These are phyloP conservation scores for Phanerochaete sordida DNA, from an alignment of 768 basidiomycete genomes.

Conservation along the genomic window DNA sequence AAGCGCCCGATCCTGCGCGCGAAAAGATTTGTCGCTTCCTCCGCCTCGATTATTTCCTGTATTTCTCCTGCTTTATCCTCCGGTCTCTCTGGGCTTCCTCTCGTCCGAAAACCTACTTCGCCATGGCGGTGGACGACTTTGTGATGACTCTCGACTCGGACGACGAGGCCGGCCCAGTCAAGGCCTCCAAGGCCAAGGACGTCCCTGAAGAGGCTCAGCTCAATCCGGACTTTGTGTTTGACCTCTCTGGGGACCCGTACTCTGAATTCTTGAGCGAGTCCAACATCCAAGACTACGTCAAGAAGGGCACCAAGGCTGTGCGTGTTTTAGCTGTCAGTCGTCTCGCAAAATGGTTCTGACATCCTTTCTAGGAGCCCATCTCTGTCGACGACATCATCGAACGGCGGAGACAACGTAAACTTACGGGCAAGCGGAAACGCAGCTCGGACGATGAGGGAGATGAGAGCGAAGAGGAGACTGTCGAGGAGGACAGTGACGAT, in stretches of 20 bases:
- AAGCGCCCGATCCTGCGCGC: background rate
- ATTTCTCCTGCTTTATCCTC: background rate
- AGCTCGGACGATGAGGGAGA: conserved; percentile 30
- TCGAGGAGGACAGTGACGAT: conserved; percentile 30
- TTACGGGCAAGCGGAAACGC: conserved; percentile 62
- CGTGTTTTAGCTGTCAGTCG: conserved; percentile 16
- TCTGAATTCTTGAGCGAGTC: conserved; percentile 45
- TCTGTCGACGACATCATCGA: conserved; percentile 93
- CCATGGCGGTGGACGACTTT: conserved; percentile 55
- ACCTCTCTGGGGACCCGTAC: conserved; percentile 70
- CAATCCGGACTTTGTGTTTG: conserved; percentile 83
- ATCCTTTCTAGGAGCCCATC: conserved; percentile 57
- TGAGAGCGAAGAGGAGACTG: conserved; percentile 31
- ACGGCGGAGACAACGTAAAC: conserved; percentile 46
- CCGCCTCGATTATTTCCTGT: background rate
- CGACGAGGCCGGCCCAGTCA: conserved; percentile 44
- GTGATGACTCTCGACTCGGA: conserved; percentile 86
- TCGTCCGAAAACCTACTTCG: background rate
- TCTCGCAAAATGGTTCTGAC: conserved; percentile 7
- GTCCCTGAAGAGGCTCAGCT: conserved; percentile 56
- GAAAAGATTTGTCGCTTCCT: conserved; percentile 1
- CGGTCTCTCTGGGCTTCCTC: background rate
- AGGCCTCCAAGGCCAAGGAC: conserved; percentile 14
- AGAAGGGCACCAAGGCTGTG: conserved; percentile 62
- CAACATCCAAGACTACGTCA: conserved; percentile 53